These are phyloP conservation scores for Phycomyces nitens DNA, from an alignment of 192 early-diverging fungal species.

Conservation along the genomic window DNA sequence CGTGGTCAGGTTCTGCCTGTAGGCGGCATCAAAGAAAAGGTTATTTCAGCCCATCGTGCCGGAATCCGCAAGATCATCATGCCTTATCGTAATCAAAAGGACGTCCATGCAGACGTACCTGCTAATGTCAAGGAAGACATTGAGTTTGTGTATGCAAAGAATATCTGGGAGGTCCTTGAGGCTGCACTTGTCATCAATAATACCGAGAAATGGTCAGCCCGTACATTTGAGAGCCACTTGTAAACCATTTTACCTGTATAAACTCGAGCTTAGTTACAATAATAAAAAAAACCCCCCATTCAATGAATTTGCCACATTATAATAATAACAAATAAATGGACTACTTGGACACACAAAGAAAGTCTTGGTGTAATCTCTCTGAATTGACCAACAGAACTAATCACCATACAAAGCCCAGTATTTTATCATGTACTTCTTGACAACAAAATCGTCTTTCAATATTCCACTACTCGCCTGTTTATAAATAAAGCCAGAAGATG, in stretches of 20 bases:
- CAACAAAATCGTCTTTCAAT: too few relatives aligned
- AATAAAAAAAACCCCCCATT: too few relatives aligned
- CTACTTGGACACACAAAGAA: too few relatives aligned
- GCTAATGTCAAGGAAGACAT: conserved; percentile 61
- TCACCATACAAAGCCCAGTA: too few relatives aligned
- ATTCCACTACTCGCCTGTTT: too few relatives aligned
- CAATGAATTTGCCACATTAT: too few relatives aligned
- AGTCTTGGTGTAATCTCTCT: too few relatives aligned
- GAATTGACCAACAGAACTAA: too few relatives aligned
- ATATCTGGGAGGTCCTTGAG: conserved; percentile 62
- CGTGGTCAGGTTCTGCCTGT: conserved; percentile 79
- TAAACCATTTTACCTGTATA: conserved; percentile 1
- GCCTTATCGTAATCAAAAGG: conserved; percentile 67
- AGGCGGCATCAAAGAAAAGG: conserved; percentile 86
- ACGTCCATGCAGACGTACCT: conserved; percentile 70
- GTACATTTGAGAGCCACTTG: conserved; percentile 32
- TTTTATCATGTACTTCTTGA: too few relatives aligned
- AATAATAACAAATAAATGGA: too few relatives aligned
- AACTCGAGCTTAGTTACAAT: too few relatives aligned
- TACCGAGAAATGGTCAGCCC: conserved; percentile 17
- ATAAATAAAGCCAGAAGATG: too few relatives aligned
- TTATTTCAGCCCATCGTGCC: conserved; percentile 76
- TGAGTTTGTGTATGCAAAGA: conserved; percentile 65
- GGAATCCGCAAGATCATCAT: conserved; percentile 73
- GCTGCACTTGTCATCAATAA: conserved; percentile 47